Evolutionary conservation across 1,284 basidiomycete species (phyloP), one percentile per base, ranked within the genome.

Genomic region (Tilletia caries): DNA sequence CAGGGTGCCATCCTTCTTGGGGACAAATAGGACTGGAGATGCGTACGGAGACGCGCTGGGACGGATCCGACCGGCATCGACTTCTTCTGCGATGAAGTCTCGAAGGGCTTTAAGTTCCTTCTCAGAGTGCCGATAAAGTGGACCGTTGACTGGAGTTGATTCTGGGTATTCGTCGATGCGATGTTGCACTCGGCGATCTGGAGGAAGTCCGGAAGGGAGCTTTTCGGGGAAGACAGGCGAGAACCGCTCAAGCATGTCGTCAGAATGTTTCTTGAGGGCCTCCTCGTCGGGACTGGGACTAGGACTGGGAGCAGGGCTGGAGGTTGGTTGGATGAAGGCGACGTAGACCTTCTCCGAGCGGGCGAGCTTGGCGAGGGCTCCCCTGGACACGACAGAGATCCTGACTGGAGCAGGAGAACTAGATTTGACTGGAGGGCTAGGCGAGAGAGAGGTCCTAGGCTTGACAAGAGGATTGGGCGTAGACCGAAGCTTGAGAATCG

Each of bases 1-100:
- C 0, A 85, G 73, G 0, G 71, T 66, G 3, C 86, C 84, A 70
- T 85, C 84, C 74, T 87, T 87, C 75, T 87, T 87, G 64, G 83
- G 82, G 43, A 86, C 83, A 70, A 88, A 88, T 0, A 88, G 54
- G 54, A 58, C 54, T 58, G 54, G 54, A 20, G 54, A 58, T 27
- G 54, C 54, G 54, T 58, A 58, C 23, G 54, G 25, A 4, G 54
- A 58, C 25, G 54, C 54, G 25, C 54, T 58, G 29, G 54, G 54
- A 12, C 54, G 54, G 54, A 58, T 58, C 29, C 54, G 23, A 58
- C 54, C 54, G 54, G 54, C 54, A 20, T 15, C 13, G 54, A 58
- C 25, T 25, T 58, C 54, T 33, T 58, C 54, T n/a, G 10, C 54
- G 29, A 58, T 27, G 54, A 29, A 33, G 25, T 58, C 29, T 6